Percentiles rank a stretch among this genome's conserved stretches.
These are phyloP conservation scores for Cyclotella choctawhatcheeana DNA, from an alignment of 108 stramenopile genomes.

Conservation along the genomic window DNA sequence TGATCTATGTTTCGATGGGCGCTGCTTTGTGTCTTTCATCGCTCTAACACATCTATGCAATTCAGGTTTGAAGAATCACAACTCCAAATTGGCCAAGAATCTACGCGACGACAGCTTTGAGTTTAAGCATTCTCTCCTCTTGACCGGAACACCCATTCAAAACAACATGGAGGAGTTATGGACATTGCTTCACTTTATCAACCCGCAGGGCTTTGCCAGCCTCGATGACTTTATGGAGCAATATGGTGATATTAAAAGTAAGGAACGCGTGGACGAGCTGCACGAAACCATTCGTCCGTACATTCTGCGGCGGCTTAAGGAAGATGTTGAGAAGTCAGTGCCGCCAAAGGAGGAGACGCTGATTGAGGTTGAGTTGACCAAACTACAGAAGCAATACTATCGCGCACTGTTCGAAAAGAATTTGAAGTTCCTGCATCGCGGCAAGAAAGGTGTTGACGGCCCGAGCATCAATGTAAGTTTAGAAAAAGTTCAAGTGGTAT, in stretches of 20 bases:
- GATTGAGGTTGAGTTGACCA: conserved; percentile 97
- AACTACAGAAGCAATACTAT: conserved; percentile 96
- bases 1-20: not conserved
- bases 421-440: conserved; percentile 79
- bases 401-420: conserved; percentile 95
- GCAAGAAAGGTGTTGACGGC: conserved; percentile 84
- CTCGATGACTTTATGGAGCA: conserved; percentile 79
- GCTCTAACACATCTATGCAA: not conserved
- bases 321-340: conserved; percentile 92
- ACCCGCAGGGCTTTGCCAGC: conserved; percentile 63
- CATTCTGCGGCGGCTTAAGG: conserved; percentile 94
- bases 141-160: conserved; percentile 94
- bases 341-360: conserved; percentile 95
- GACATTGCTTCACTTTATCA: conserved; percentile 91
- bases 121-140: conserved; percentile 84
- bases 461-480: conserved; percentile 56
- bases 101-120: conserved; percentile 74
- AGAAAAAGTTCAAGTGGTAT: no score
- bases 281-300: conserved; percentile 91
- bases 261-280: conserved; percentile 81
- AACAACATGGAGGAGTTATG: conserved; percentile 90
- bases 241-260: conserved; percentile 88
- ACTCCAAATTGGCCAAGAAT: conserved; percentile 87
- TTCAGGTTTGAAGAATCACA: conserved; percentile 90
- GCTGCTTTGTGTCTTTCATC: not conserved